These are phyloP conservation scores for Suillus lakei DNA, from an alignment of 768 basidiomycete genomes.

Conservation along the genomic window DNA sequence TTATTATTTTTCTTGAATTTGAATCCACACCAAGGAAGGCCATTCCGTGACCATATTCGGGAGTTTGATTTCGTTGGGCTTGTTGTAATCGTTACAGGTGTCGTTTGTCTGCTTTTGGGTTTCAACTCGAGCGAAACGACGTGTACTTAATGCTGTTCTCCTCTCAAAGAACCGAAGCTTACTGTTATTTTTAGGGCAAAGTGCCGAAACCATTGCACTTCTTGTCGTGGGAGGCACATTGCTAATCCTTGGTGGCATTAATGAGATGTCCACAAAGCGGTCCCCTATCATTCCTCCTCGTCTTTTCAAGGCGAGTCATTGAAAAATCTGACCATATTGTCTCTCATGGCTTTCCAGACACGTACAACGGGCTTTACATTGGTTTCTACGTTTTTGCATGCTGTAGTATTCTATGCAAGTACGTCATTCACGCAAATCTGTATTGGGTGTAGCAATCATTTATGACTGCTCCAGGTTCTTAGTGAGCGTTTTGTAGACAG, in stretches of 20 bases:
- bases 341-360: slow-evolving; percentile 28
- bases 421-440: background rate
- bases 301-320: slow-evolving; percentile 36
- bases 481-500: slow-evolving; percentile 19
- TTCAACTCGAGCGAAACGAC: slow-evolving; percentile 39
- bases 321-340: background rate
- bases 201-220: slow-evolving; percentile 39
- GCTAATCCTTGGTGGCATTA: slow-evolving; percentile 33
- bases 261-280: slow-evolving; percentile 39
- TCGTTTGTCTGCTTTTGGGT: slow-evolving; percentile 44
- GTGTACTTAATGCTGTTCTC: no score
- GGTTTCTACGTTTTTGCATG: slow-evolving; percentile 39
- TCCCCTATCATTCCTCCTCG: slow-evolving; percentile 46
- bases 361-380: slow-evolving; percentile 42
- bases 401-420: slow-evolving; percentile 38
- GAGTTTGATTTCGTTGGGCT: slow-evolving; percentile 49
- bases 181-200: slow-evolving; percentile 27
- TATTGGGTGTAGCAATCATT: background rate
- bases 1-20: slow-evolving; percentile 42
- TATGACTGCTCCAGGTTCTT: slow-evolving; percentile 24
- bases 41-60: slow-evolving; percentile 34
- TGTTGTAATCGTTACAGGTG: slow-evolving; percentile 35
- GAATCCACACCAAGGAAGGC: slow-evolving; percentile 36
- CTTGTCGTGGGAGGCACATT: slow-evolving; percentile 39
- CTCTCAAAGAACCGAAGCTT: slow-evolving; percentile 6